Conservation (phyloP, 2,329 filamentous ascomycete species). For the Hypoxylon sp. region DNA sequence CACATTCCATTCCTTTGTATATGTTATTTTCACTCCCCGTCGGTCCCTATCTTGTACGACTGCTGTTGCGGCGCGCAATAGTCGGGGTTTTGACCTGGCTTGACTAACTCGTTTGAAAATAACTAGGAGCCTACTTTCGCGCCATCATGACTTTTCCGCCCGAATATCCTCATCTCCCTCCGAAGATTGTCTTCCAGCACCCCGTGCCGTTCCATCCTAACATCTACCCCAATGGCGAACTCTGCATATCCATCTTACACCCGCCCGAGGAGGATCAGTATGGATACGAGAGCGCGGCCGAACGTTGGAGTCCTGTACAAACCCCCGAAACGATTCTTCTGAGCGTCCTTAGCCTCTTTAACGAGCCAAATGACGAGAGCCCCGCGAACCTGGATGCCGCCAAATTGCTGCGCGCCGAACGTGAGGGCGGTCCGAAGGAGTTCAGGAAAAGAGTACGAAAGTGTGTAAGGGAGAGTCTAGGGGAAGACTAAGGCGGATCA, state of each 20-base stretch:
- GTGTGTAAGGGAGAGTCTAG: constrained; percentile 83
- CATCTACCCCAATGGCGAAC: constrained; percentile 84
- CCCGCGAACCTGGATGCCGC: constrained; percentile 96
- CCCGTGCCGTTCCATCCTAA: constrained; percentile 94
- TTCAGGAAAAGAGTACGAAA: constrained; percentile 81
- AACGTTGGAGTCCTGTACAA: constrained; percentile 95
- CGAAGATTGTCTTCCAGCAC: constrained; percentile 84
- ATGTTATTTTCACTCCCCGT: no score
- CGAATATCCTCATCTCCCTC: constrained; percentile 87
- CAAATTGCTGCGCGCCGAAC: constrained; percentile 83
- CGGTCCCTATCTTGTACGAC: no score
- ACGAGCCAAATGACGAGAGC: constrained; percentile 92
- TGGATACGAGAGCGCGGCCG: constrained; percentile 88
- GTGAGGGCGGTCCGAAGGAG: constrained; percentile 66
- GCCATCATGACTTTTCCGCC: constrained; percentile 83
- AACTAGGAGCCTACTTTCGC: constrained; percentile 86
- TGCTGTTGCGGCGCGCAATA: neutral
- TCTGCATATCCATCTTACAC: constrained; percentile 98
- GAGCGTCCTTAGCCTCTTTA: constrained; percentile 90
- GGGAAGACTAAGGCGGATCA: constrained; percentile 65
- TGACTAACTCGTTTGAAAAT: constrained; percentile 4
- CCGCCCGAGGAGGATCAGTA: constrained; percentile 93
- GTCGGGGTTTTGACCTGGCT: neutral
- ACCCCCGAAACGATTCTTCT: constrained; percentile 93
- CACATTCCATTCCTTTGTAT: no score